phyloP scores from a whole-genome alignment of 371 early-diverging fungal genomes.

The Apophysomyces sp. region DNA sequence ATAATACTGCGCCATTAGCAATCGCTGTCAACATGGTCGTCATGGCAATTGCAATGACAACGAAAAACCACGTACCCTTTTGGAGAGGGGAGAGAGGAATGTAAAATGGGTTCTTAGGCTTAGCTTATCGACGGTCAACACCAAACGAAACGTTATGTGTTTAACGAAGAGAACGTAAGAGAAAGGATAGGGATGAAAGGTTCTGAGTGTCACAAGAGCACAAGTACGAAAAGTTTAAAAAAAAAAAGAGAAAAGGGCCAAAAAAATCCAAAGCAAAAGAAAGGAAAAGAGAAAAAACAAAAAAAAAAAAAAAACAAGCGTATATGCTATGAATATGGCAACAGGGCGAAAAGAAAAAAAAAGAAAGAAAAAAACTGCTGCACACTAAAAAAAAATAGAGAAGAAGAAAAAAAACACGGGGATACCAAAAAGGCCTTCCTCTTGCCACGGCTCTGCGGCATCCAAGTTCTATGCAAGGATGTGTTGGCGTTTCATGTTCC shows the following conservation, averaged over 20 bases:
- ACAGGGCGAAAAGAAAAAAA: neutral
- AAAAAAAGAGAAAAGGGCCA: neutral
- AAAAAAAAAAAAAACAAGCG: neutral
- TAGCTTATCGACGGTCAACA: no score
- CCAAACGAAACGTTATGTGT: no score
- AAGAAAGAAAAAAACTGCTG: neutral
- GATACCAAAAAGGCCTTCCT: neutral
- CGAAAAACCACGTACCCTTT: neutral
- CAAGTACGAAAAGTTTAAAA: conserved; percentile 3
- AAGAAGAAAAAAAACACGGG: neutral
- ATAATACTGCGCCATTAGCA: neutral
- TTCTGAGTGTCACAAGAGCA: neutral
- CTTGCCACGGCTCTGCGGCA: neutral
- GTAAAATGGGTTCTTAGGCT: no score
- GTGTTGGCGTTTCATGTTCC: neutral
- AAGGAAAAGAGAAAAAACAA: neutral
- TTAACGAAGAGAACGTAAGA: neutral
- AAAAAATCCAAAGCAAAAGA: neutral
- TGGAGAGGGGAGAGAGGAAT: no score
- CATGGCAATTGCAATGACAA: neutral
- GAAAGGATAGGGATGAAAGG: neutral
- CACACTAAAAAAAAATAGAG: neutral
- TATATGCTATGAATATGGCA: neutral
- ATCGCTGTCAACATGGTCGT: neutral
- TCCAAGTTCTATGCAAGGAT: conserved; percentile 3